Evolutionary conservation across 768 basidiomycete genomes (phyloP).

Genomic region (Amanita brunnescens): DNA sequence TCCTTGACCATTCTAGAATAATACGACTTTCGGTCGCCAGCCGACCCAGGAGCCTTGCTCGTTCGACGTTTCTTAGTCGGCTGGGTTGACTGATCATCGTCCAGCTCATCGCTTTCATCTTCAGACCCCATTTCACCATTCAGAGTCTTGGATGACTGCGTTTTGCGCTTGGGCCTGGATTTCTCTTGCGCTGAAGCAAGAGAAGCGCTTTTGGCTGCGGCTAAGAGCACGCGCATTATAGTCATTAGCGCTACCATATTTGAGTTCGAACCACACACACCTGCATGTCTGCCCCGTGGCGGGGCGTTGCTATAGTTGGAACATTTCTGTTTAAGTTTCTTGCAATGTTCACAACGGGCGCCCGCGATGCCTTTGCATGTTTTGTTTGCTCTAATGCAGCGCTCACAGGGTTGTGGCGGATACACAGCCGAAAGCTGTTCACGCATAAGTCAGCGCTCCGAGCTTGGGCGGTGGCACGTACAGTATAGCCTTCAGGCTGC

Average conservation of each 20-base stretch:
- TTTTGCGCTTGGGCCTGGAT: constrained; percentile 19
- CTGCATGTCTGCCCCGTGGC: constrained; percentile 31
- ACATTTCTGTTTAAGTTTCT: constrained; percentile 37
- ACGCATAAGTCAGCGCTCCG: background rate
- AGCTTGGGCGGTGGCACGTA: constrained; percentile 6
- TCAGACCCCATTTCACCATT: constrained; percentile 15
- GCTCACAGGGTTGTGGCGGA: constrained; percentile 35
- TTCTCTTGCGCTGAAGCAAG: constrained; percentile 9
- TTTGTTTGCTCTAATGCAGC: constrained; percentile 34
- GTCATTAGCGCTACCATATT: background rate
- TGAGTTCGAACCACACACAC: constrained; percentile 15
- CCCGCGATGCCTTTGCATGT: constrained; percentile 34
- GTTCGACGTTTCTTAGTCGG: constrained; percentile 24
- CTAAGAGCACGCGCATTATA: background rate
- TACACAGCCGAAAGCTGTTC: constrained; percentile 19
- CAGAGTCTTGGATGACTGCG: constrained; percentile 2
- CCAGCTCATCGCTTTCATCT: constrained; percentile 27
- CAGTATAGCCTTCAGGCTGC: constrained; percentile 18
- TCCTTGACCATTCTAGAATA: constrained; percentile 26
- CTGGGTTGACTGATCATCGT: constrained; percentile 23
- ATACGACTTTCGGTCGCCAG: constrained; percentile 19
- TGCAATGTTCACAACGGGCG: constrained; percentile 38
- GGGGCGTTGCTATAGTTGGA: constrained; percentile 35
- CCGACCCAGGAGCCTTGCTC: constrained; percentile 21
- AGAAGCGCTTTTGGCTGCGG: background rate